Conservation (phyloP, 805 yeast genomes). For the Myxozyma neglecta region DNA sequence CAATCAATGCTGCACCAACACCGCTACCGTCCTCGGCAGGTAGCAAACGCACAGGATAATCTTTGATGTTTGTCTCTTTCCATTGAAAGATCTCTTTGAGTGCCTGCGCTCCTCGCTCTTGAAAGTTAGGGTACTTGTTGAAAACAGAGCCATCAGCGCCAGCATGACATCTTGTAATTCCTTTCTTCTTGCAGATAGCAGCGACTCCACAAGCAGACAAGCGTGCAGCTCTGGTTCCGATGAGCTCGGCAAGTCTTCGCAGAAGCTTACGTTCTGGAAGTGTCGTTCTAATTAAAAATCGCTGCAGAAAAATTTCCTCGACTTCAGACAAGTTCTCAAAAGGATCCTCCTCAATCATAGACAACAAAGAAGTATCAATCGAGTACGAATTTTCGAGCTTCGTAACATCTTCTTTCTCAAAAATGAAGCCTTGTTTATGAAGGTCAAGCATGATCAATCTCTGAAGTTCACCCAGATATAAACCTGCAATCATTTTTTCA, state of each 20-base stretch:
- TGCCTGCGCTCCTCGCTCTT: constrained; percentile 83
- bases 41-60: constrained; percentile 79
- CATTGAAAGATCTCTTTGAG: constrained; percentile 87
- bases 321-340: constrained; percentile 79
- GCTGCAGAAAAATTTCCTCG: constrained; percentile 59
- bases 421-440: constrained; percentile 61
- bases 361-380: constrained; percentile 87
- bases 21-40: constrained; percentile 99
- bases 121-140: constrained; percentile 90
- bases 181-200: constrained; percentile 86
- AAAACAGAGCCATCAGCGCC: constrained; percentile 98
- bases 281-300: constrained; percentile 65
- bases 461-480: constrained; percentile 89
- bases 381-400: constrained; percentile 63
- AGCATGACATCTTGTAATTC: constrained; percentile 65
- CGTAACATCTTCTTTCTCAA: constrained; percentile 65
- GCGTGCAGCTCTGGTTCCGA: constrained; percentile 91
- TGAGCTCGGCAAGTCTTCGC: constrained; percentile 77
- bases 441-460: constrained; percentile 78
- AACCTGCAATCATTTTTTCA: constrained; percentile 97
- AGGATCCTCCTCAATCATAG: constrained; percentile 85
- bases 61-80: constrained; percentile 49
- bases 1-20: constrained; percentile 97
- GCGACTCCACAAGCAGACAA: constrained; percentile 93
- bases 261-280: constrained; percentile 76